Percentiles rank a stretch among this genome's conserved stretches.
These are phyloP conservation scores for Mycothermus thermophilus DNA, from an alignment of 495 filamentous ascomycete genomes.

Conservation along the genomic window DNA sequence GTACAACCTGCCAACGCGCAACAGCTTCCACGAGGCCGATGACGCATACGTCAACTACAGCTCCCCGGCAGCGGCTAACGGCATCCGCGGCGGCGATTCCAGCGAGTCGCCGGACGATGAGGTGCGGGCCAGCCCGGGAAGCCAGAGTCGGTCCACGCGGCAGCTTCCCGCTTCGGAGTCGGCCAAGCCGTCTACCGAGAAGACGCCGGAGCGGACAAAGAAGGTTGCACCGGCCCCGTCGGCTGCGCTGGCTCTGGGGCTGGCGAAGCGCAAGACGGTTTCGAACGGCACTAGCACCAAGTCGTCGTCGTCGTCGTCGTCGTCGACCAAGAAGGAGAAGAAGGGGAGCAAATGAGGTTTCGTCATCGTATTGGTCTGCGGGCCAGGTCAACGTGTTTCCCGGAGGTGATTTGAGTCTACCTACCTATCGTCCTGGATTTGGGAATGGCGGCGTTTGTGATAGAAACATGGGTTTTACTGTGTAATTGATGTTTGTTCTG, in stretches of 20 bases:
- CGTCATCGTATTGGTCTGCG: no score
- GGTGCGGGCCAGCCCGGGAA: constrained; percentile 4
- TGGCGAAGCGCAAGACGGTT: constrained; percentile 18
- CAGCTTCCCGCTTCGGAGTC: no score
- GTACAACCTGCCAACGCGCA: constrained; percentile 9
- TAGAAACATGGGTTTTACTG: no score
- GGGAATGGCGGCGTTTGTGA: no score
- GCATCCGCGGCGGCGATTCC: not conserved
- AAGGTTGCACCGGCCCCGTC: constrained; percentile 12
- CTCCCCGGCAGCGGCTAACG: not conserved
- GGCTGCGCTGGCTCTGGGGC: no score
- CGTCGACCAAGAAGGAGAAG: not conserved
- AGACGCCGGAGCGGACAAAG: constrained; percentile 12
- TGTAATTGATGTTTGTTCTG: no score
- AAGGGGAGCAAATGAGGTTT: no score
- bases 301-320: constrained; percentile 2
- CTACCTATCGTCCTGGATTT: no score
- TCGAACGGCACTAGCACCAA: constrained; percentile 2
- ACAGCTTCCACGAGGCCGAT: constrained; percentile 4
- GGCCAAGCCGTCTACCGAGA: constrained; percentile 9
- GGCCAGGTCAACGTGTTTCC: no score
- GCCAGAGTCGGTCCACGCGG: constrained; percentile 2
- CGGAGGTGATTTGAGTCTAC: no score
- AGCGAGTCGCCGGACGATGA: constrained; percentile 2
- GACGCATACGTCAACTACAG: constrained; percentile 2